Conservation (phyloP, 768 basidiomycete genomes). For the Chalciporus chontae region DNA sequence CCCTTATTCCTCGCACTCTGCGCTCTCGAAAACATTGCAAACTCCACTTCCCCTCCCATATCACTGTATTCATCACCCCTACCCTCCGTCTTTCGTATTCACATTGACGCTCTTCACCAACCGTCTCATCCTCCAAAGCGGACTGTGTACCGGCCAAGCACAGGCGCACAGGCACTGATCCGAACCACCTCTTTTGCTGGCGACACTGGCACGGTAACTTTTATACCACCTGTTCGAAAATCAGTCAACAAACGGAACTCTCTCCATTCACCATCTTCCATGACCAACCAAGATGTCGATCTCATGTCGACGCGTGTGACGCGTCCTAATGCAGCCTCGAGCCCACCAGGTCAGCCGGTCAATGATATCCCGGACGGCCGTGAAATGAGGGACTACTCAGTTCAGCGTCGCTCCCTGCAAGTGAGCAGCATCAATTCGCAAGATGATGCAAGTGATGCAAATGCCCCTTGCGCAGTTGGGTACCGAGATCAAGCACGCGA, state of each 20-base stretch:
- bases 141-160: background rate
- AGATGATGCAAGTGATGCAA: background rate
- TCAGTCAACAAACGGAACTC: background rate
- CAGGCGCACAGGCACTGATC: background rate
- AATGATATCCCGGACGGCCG: background rate
- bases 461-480: background rate
- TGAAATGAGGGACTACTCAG: no score
- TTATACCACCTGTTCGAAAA: conserved; percentile 18
- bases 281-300: background rate
- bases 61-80: conserved; percentile 27
- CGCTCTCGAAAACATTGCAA: conserved; percentile 22
- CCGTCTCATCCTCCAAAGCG: conserved; percentile 3
- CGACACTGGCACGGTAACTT: conserved; percentile 13
- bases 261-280: background rate
- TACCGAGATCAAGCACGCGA: background rate
- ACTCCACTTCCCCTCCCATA: conserved; percentile 9
- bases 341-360: background rate
- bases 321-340: background rate
- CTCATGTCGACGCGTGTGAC: background rate
- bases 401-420: background rate
- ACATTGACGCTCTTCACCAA: conserved; percentile 17
- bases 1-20: conserved; percentile 36
- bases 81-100: conserved; percentile 27
- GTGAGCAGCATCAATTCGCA: no score
- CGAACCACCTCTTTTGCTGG: conserved; percentile 8